phyloP scores from a whole-genome alignment of 805 yeast species.

The Nakazawaea pomicola region DNA sequence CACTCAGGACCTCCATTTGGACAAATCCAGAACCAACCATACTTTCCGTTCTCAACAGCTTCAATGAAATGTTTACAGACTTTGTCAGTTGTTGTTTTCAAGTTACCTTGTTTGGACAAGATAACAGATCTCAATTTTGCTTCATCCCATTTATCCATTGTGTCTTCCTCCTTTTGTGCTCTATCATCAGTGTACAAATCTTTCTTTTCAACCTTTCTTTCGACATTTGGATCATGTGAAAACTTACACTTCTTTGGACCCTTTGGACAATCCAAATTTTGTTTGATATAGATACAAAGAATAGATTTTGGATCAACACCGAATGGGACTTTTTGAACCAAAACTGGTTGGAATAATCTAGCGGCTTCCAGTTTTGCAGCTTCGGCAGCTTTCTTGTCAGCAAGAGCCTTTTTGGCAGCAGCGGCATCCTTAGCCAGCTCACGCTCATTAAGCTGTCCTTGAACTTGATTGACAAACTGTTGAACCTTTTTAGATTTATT shows the following conservation, averaged over 20 bases:
- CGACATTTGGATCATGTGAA: constrained; percentile 82
- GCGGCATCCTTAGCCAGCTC: constrained; percentile 43
- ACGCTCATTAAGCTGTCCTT: constrained; percentile 49
- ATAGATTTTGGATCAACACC: constrained; percentile 97
- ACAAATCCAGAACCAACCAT: constrained; percentile 99
- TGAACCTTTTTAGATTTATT: constrained; percentile 92
- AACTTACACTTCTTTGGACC: constrained; percentile 82
- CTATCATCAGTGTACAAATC: constrained; percentile 92
- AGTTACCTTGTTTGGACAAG: constrained; percentile 89
- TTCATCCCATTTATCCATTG: constrained; percentile 97
- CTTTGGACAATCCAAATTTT: constrained; percentile 74
- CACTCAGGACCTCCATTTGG: constrained; percentile 92
- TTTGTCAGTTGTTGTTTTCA: constrained; percentile 87
- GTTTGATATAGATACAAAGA: constrained; percentile 83
- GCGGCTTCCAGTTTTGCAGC: constrained; percentile 86
- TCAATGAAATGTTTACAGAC: constrained; percentile 93
- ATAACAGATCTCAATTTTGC: constrained; percentile 86
- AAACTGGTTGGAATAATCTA: constrained; percentile 63
- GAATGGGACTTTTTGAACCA: constrained; percentile 82
- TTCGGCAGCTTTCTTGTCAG: constrained; percentile 88
- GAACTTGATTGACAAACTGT: constrained; percentile 61
- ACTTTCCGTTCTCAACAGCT: constrained; percentile 95
- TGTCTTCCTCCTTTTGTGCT: constrained; percentile 66
- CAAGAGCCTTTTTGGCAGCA: constrained; percentile 64
- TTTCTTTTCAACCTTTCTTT: constrained; percentile 83